These are phyloP conservation scores for Podaxis sp. DNA, from an alignment of 768 basidiomycete species.

Conservation along the genomic window DNA sequence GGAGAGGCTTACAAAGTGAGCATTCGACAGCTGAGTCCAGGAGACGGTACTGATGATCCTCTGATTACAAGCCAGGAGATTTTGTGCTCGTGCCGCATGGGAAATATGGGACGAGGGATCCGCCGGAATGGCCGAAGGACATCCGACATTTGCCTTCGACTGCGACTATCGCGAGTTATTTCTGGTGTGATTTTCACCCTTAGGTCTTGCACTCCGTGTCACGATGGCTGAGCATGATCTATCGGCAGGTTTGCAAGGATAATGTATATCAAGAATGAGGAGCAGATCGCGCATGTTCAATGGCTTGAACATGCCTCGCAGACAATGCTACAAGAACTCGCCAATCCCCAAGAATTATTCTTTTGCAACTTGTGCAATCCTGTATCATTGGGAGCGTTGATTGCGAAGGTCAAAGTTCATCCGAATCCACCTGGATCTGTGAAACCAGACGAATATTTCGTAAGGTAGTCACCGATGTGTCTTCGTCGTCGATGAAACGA, in stretches of 20 bases:
- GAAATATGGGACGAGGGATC: conserved; percentile 26
- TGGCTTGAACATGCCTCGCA: conserved; percentile 75
- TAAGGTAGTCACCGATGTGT: neutral
- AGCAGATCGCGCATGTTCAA: conserved; percentile 56
- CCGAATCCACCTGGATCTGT: conserved; percentile 21
- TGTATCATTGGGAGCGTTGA: conserved; percentile 37
- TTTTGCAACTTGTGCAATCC: conserved; percentile 54
- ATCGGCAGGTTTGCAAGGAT: conserved; percentile 67
- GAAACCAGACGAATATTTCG: conserved; percentile 19
- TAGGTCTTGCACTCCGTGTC: neutral
- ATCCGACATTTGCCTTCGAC: conserved; percentile 33
- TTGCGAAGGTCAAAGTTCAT: conserved; percentile 49
- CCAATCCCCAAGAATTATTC: conserved; percentile 65
- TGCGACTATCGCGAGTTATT: conserved; percentile 53
- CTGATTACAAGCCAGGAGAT: conserved; percentile 54
- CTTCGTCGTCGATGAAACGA: neutral
- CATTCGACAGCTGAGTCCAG: conserved; percentile 4
- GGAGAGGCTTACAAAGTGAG: conserved; percentile 41
- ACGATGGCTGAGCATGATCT: neutral
- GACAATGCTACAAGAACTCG: conserved; percentile 60
- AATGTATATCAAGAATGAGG: conserved; percentile 45
- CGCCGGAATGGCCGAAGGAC: conserved; percentile 29
- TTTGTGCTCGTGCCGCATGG: conserved; percentile 47
- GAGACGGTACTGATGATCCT: neutral
- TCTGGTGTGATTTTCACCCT: conserved; percentile 48